phyloP scores from a whole-genome alignment of 2,329 filamentous ascomycete genomes.

The Talaromyces sp. region DNA sequence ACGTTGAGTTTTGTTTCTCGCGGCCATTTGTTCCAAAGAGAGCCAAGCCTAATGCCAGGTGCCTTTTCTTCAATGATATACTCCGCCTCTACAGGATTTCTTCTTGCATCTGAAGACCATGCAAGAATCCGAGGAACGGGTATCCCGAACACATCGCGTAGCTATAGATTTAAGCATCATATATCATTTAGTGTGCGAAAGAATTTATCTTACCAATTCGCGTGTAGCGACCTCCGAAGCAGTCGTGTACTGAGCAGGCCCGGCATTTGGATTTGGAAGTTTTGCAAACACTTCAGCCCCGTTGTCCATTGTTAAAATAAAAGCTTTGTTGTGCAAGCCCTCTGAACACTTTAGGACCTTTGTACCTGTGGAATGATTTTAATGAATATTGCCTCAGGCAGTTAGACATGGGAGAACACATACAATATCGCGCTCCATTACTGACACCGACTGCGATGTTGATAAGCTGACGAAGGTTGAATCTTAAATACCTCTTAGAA shows the following conservation, averaged over 20 bases:
- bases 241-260: conserved; percentile 12
- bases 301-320: conserved; percentile 16
- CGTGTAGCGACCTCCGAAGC: conserved; percentile 18
- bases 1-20: conserved; percentile 21
- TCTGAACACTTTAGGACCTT: conserved; percentile 14
- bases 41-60: conserved; percentile 22
- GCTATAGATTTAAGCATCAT: conserved; percentile 13
- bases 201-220: conserved; percentile 15
- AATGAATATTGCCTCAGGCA: background rate
- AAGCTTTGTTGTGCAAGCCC: conserved; percentile 16
- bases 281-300: conserved; percentile 15
- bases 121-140: conserved; percentile 27
- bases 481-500: conserved; percentile 13
- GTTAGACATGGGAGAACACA: no score
- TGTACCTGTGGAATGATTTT: conserved; percentile 6
- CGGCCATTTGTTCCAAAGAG: conserved; percentile 24
- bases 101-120: conserved; percentile 19
- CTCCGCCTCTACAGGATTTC: conserved; percentile 25
- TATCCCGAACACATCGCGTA: conserved; percentile 21
- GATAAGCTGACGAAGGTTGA: conserved; percentile 14
- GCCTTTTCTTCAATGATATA: conserved; percentile 25
- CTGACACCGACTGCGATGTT: conserved; percentile 8
- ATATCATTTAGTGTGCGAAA: conserved; percentile 3
- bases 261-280: conserved; percentile 18
- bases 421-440: background rate